Evolutionary conservation across 192 early-diverging fungal genomes (phyloP).

Genomic region (Endogone sp.): DNA sequence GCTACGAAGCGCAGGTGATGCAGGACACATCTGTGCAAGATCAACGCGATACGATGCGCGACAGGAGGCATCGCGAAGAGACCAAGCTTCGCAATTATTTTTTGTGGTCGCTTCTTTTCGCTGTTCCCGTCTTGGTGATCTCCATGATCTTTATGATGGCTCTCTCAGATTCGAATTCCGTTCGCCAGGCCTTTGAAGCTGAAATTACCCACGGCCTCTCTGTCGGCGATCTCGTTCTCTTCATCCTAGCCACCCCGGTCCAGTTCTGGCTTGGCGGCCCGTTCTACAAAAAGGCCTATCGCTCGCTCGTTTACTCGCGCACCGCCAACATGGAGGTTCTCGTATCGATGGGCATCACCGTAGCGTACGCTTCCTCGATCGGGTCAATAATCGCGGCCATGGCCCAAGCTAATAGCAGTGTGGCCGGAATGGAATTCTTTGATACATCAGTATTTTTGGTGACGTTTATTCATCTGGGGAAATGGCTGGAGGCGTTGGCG

Average conservation of each 20-base stretch:
- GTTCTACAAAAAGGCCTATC: slow-evolving; percentile 78
- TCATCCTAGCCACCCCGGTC: slow-evolving; percentile 83
- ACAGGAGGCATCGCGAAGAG: slow-evolving; percentile 71
- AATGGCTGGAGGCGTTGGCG: slow-evolving; percentile 74
- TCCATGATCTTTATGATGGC: slow-evolving; percentile 71
- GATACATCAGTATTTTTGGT: slow-evolving; percentile 75
- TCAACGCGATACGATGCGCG: slow-evolving; percentile 84
- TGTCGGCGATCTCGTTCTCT: slow-evolving; percentile 60
- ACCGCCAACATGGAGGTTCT: slow-evolving; percentile 97
- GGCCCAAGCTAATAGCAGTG: slow-evolving; percentile 17
- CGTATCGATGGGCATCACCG: slow-evolving; percentile 69
- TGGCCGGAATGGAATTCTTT: slow-evolving; percentile 57
- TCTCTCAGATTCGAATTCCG: slow-evolving; percentile 41
- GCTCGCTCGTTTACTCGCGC: slow-evolving; percentile 67
- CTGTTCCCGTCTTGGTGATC: slow-evolving; percentile 78
- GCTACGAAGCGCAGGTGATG: slow-evolving; percentile 38
- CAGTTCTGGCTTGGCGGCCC: slow-evolving; percentile 84
- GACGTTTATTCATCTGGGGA: slow-evolving; percentile 79
- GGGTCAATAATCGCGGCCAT: slow-evolving; percentile 46
- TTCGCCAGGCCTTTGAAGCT: slow-evolving; percentile 46
- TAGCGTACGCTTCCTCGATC: slow-evolving; percentile 66
- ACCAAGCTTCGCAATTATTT: slow-evolving; percentile 73
- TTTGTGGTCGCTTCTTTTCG: slow-evolving; percentile 60
- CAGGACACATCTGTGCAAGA: slow-evolving; percentile 42
- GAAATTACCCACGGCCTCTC: slow-evolving; percentile 55